These are phyloP conservation scores for Crepidotus variabilis DNA, from an alignment of 768 basidiomycete species.

Conservation along the genomic window DNA sequence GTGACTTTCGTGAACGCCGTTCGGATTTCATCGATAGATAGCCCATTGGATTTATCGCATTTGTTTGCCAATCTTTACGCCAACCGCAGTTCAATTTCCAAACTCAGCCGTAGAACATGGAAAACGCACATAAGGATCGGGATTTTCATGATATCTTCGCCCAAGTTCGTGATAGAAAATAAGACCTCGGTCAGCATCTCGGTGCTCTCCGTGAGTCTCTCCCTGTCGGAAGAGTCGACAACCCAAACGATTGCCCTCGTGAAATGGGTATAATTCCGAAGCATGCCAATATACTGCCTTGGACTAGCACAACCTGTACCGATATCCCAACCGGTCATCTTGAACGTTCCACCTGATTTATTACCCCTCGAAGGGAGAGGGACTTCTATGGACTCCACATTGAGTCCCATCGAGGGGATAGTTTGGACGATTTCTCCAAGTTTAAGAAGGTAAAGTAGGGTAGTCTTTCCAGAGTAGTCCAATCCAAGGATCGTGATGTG, in stretches of 20 bases:
- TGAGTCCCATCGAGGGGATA: conserved; percentile 46
- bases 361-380: conserved; percentile 38
- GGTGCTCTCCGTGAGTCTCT: conserved; percentile 47
- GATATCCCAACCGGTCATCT: conserved; percentile 61
- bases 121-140: conserved; percentile 31
- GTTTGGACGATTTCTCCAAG: conserved; percentile 33
- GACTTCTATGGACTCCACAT: conserved; percentile 50
- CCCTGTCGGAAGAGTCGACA: conserved; percentile 53
- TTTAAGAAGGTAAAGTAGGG: conserved; percentile 42
- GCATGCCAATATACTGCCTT: conserved; percentile 30
- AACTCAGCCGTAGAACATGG: background rate
- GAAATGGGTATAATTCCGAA: conserved; percentile 17
- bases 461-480: conserved; percentile 41
- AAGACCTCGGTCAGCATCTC: conserved; percentile 43
- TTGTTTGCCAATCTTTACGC: conserved; percentile 51
- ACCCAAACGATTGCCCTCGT: conserved; percentile 62
- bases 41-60: conserved; percentile 51
- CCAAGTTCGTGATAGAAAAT: conserved; percentile 9
- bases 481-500: conserved; percentile 33
- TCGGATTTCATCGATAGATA: conserved; percentile 45
- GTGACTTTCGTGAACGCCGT: conserved; percentile 26
- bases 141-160: conserved; percentile 8
- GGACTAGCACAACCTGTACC: conserved; percentile 48
- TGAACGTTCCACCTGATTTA: conserved; percentile 28
- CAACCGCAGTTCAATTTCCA: background rate